Evolutionary conservation across 2,329 filamentous ascomycete genomes (phyloP), one percentile per base, ranked within the genome.

Genomic region (Peltaster fructicola): DNA sequence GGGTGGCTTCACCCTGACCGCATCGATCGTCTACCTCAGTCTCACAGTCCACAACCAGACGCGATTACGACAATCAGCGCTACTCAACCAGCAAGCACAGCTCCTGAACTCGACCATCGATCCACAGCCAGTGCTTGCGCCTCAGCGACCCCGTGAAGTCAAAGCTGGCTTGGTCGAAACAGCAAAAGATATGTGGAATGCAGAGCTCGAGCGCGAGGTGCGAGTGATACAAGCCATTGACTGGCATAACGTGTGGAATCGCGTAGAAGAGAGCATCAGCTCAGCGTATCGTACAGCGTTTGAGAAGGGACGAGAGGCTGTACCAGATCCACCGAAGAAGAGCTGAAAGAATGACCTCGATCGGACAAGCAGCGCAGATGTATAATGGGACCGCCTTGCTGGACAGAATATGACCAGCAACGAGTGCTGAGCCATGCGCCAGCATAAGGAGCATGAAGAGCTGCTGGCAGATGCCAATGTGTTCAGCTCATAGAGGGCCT

Each of bases 111-210:
- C 50, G 30, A 45, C 59, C 30, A 47, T 56, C 38, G 52, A 56
- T 14, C 57, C 57, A 1, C 44, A 46, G 24, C 50, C 52, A 5
- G 44, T 46, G 6, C 34, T 43, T n/a, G 49, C 51, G 2, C 48
- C 52, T 22, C 51, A 53, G 3, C 33, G 44, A 19, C 37, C 44
- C 10, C 43, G 56, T 24, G 50, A 50, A 35, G 48, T 50, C 1
- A 45, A 44, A 2, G 50, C 50, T 3, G 54, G 57, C 7, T 22
- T 60, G 8, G 43, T 39, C 4, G 58, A 61, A 38, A 56, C 52
- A 27, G 54, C 54, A 10, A 62, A 62, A 38, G 57, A 63, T 29
- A 38, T 50, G 31, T 63, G 59, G 59, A 63, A 63, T 32, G 38
- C 50, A 14, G 51, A 56, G 29, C 34, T 63, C 5, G 57, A 59